phyloP scores from a whole-genome alignment of 805 yeast genomes.

The Yarrowia sp. region DNA sequence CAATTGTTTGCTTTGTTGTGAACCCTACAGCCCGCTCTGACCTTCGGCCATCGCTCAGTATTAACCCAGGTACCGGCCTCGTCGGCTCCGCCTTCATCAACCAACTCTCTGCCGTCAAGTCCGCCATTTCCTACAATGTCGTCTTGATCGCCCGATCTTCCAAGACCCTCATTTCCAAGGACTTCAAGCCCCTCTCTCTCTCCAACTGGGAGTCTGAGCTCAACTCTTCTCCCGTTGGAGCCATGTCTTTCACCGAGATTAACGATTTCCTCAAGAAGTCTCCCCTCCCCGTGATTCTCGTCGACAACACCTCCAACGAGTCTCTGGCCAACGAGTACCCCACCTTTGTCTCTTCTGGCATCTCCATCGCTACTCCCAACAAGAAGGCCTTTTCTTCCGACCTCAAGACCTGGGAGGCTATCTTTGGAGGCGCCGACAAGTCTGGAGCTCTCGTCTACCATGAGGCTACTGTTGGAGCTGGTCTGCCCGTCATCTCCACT shows the following conservation, averaged over 20 bases:
- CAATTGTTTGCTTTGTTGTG: too few species aligned
- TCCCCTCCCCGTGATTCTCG: conserved; percentile 71
- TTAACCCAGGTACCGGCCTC: conserved; percentile 71
- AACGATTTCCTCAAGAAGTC: conserved; percentile 62
- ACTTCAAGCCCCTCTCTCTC: conserved; percentile 70
- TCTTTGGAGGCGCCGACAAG: conserved; percentile 52
- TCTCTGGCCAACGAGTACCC: conserved; percentile 76
- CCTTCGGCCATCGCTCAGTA: background rate
- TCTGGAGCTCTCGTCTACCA: conserved; percentile 84
- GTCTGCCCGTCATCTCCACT: conserved; percentile 88
- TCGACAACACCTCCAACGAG: conserved; percentile 92
- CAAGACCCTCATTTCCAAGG: conserved; percentile 64
- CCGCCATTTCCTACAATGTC: conserved; percentile 66
- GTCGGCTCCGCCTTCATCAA: conserved; percentile 89
- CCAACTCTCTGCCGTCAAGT: conserved; percentile 62
- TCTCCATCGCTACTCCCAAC: conserved; percentile 96
- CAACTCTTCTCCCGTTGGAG: conserved; percentile 47
- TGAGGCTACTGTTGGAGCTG: conserved; percentile 99
- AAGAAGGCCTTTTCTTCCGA: conserved; percentile 92
- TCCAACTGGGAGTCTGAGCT: conserved; percentile 54
- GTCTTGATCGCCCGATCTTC: conserved; percentile 74
- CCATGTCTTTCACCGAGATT: conserved; percentile 58
- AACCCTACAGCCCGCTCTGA: too few species aligned
- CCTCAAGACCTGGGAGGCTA: conserved; percentile 68
- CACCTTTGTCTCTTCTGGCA: conserved; percentile 65